Evolutionary conservation across 257 asterid species (phyloP).

Genomic region (Nicotiana paniculata): DNA sequence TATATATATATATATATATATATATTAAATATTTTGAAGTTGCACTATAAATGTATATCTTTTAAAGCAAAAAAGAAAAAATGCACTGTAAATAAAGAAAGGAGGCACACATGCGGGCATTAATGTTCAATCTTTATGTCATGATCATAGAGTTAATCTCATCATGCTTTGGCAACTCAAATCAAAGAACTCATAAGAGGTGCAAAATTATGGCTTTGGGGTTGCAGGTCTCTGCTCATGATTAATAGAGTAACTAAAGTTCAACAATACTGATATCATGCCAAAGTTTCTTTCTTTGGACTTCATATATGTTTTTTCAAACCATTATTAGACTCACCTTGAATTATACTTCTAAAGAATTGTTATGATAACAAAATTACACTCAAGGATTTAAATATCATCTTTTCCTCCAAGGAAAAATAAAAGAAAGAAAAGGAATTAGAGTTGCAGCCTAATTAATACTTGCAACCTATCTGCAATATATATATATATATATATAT

Average conservation of each 20-base stretch:
- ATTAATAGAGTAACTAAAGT: background rate
- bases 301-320: background rate
- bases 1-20: too few species aligned
- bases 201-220: slow-evolving; percentile 7
- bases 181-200: background rate
- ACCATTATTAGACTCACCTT: background rate
- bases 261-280: background rate
- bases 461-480: too few species aligned
- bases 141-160: slow-evolving; percentile 23
- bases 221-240: background rate
- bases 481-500: too few species aligned
- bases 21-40: too few species aligned
- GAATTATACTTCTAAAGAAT: background rate
- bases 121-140: slow-evolving; percentile 24
- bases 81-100: background rate
- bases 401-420: background rate
- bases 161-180: slow-evolving; percentile 3
- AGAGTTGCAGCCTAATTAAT: background rate
- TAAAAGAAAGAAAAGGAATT: background rate
- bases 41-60: too few species aligned
- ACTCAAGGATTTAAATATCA: background rate
- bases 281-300: background rate
- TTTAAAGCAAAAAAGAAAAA: too few species aligned
- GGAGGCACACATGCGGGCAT: slow-evolving; percentile 30
- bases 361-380: background rate